Evolutionary conservation across 1,284 basidiomycete species (phyloP).

Genomic region (Ganoderma sinense): DNA sequence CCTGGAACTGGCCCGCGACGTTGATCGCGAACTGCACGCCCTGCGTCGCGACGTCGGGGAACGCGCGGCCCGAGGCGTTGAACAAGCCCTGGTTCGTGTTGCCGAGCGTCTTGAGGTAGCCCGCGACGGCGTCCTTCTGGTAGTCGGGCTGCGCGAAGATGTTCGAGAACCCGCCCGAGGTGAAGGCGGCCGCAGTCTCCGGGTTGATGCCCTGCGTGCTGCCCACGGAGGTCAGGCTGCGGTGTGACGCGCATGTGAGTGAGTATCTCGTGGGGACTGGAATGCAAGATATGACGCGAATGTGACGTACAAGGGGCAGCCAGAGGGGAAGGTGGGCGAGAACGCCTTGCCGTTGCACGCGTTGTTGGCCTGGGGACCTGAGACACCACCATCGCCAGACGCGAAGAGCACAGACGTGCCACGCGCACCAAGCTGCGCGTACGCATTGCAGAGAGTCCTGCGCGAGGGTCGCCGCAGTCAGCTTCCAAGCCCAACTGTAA

Average conservation of each 20-base stretch:
- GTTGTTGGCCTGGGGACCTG: slow-evolving; percentile 61
- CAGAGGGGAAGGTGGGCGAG: slow-evolving; percentile 74
- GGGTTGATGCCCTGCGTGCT: slow-evolving; percentile 54
- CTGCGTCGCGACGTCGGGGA: slow-evolving; percentile 22
- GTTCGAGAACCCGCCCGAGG: slow-evolving; percentile 46
- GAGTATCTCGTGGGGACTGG: background rate
- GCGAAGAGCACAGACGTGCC: slow-evolving; percentile 72
- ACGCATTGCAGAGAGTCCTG: slow-evolving; percentile 33
- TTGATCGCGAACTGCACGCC: slow-evolving; percentile 61
- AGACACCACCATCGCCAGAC: slow-evolving; percentile 68
- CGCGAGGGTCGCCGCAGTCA: background rate
- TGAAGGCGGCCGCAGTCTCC: slow-evolving; percentile 54
- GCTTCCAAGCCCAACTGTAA: background rate
- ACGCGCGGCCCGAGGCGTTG: slow-evolving; percentile 49
- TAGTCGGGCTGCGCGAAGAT: slow-evolving; percentile 30
- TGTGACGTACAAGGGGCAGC: slow-evolving; percentile 50
- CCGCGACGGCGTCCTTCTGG: slow-evolving; percentile 28
- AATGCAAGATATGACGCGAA: background rate
- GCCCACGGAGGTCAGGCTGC: slow-evolving; percentile 67
- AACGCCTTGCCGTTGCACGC: slow-evolving; percentile 53
- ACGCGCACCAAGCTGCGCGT: slow-evolving; percentile 56
- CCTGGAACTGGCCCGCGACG: slow-evolving; percentile 51
- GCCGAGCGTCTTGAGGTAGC: slow-evolving; percentile 28
- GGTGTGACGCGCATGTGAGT: background rate
- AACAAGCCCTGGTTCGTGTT: slow-evolving; percentile 53